These are phyloP conservation scores for Boeremia lycopersici DNA, from an alignment of 2,329 filamentous ascomycete genomes.

Conservation along the genomic window DNA sequence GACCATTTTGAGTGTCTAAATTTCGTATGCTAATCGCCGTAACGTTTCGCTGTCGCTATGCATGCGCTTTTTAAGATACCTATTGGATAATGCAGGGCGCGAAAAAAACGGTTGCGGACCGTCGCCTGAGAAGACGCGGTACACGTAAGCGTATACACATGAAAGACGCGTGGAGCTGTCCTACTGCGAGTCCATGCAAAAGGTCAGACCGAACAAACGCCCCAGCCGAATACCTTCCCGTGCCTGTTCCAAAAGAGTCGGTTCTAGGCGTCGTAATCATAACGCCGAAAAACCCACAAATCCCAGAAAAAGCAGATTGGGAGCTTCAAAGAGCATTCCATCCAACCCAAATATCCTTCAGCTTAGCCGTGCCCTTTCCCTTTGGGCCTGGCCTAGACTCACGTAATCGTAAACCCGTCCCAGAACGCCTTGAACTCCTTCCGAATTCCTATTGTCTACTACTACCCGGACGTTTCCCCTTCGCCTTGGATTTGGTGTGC, in stretches of 20 bases:
- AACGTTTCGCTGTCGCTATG: constrained; percentile 16
- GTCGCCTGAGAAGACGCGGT: neutral
- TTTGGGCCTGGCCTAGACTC: constrained; percentile 40
- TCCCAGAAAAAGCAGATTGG: constrained; percentile 33
- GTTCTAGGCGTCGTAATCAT: constrained; percentile 21
- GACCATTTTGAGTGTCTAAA: constrained; percentile 3
- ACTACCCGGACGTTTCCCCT: constrained; percentile 46
- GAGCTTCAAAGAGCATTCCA: constrained; percentile 45
- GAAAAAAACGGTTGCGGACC: constrained; percentile 11
- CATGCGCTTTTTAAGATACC: constrained; percentile 1
- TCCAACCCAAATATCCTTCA: constrained; percentile 43
- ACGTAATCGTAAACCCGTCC: constrained; percentile 34
- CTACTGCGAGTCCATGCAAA: constrained; percentile 13
- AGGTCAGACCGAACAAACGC: constrained; percentile 11
- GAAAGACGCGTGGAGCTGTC: constrained; percentile 5
- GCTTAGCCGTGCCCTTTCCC: constrained; percentile 42
- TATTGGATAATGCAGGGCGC: neutral
- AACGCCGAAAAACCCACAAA: constrained; percentile 27
- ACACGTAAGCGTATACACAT: constrained; percentile 12
- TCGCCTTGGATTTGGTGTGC: constrained; percentile 36
- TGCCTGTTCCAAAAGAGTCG: constrained; percentile 15
- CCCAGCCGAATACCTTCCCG: constrained; percentile 13
- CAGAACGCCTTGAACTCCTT: constrained; percentile 48
- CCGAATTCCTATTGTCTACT: constrained; percentile 50
- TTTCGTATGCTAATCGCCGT: neutral